Evolutionary conservation across 2,329 filamentous ascomycete species (phyloP).

Genomic region (Beauveria rudraprayagi): DNA sequence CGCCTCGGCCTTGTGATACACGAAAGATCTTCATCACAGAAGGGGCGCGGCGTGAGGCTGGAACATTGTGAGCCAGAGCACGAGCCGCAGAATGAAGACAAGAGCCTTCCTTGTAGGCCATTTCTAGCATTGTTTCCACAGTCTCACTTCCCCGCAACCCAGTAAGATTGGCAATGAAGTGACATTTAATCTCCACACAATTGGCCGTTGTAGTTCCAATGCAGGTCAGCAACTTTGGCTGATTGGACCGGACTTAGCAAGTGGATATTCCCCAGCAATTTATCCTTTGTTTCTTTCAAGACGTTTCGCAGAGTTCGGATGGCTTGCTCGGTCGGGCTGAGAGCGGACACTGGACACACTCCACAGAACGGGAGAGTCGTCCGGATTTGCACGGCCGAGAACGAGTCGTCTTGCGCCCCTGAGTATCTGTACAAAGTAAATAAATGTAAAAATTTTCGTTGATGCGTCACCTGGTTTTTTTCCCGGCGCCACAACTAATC

Average conservation of each 20-base stretch:
- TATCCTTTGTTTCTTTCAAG: neutral
- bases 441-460: neutral
- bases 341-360: neutral
- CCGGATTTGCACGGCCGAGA: neutral
- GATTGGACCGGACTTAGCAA: neutral
- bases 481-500: neutral
- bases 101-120: neutral
- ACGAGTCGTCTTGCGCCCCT: neutral
- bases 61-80: neutral
- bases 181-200: conserved; percentile 6
- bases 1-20: neutral
- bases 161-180: neutral
- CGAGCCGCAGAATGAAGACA: neutral
- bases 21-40: neutral
- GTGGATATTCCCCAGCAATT: neutral
- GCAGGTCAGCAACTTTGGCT: neutral
- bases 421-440: neutral
- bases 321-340: neutral
- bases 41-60: neutral
- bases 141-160: neutral
- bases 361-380: neutral
- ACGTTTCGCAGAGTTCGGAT: neutral
- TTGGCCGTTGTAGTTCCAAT: neutral
- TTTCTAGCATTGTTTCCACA: neutral
- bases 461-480: neutral